Conservation (phyloP, 257 asterid genomes). For the Avicennia marina region DNA sequence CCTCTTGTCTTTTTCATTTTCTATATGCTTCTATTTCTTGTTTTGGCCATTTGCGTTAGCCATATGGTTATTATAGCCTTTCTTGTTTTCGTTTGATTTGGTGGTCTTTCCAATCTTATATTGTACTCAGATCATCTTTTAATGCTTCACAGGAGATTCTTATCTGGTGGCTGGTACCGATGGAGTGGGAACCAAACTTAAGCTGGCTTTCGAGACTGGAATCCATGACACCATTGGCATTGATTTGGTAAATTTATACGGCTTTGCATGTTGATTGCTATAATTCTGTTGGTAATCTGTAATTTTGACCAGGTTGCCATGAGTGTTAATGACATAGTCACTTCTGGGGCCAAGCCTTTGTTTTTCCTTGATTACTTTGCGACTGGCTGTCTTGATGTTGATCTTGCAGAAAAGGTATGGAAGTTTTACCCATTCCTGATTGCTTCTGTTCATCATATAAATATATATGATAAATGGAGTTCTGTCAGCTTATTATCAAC, state of each 20-base stretch:
- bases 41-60: no score
- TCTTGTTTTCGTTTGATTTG: background rate
- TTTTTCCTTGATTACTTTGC: slow-evolving; percentile 97
- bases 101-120: background rate
- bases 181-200: slow-evolving; percentile 95
- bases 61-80: background rate
- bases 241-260: slow-evolving; percentile 57
- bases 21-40: no score
- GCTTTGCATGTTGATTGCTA: slow-evolving; percentile 2
- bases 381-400: slow-evolving; percentile 84
- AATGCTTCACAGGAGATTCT: slow-evolving; percentile 59
- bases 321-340: slow-evolving; percentile 96
- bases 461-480: background rate
- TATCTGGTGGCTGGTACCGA: slow-evolving; percentile 97
- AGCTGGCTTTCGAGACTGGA: slow-evolving; percentile 94
- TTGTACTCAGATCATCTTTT: background rate
- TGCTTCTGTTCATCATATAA: background rate
- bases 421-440: background rate
- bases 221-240: slow-evolving; percentile 93
- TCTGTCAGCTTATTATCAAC: slow-evolving; percentile 1
- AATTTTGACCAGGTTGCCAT: slow-evolving; percentile 71
- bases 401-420: slow-evolving; percentile 90
- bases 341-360: slow-evolving; percentile 96
- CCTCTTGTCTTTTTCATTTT: background rate
- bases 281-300: slow-evolving; percentile 4